Conservation (phyloP, 345 rosid genomes). For the Linum lewisii region DNA sequence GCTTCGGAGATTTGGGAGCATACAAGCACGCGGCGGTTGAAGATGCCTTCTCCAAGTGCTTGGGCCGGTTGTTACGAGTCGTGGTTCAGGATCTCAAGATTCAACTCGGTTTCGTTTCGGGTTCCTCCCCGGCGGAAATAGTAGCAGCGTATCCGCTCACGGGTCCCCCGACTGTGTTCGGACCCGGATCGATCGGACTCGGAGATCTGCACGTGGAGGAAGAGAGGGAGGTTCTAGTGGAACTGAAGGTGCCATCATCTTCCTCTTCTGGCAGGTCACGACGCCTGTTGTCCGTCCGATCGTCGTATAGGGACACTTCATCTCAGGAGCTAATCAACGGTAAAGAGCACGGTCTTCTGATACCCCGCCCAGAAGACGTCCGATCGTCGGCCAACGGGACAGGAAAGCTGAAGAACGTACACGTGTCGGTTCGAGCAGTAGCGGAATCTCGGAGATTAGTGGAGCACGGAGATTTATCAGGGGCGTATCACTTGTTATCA, state of each 20-base stretch:
- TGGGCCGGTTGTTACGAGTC: constrained; percentile 37
- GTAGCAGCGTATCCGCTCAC: constrained; percentile 44
- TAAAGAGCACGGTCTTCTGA: constrained; percentile 35
- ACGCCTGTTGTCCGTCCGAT: constrained; percentile 54
- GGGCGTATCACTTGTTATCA: constrained; percentile 49
- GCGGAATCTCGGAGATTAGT: constrained; percentile 67
- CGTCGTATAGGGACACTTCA: constrained; percentile 45
- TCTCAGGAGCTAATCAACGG: constrained; percentile 34
- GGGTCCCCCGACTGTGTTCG: constrained; percentile 39
- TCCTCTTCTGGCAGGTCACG: constrained; percentile 36
- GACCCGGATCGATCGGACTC: constrained; percentile 45
- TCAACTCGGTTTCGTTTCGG: constrained; percentile 49
- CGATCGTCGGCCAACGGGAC: constrained; percentile 42
- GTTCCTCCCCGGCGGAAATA: constrained; percentile 57
- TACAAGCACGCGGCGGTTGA: constrained; percentile 28
- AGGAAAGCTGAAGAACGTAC: constrained; percentile 59
- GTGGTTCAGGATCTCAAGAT: constrained; percentile 57
- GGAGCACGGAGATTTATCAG: constrained; percentile 40
- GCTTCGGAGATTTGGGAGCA: constrained; percentile 31
- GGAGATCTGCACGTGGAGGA: constrained; percentile 70
- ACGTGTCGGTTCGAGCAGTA: constrained; percentile 58
- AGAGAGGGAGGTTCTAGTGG: constrained; percentile 62
- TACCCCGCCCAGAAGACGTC: constrained; percentile 44
- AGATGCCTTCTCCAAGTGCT: constrained; percentile 33
- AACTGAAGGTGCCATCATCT: constrained; percentile 48